Percentiles rank a stretch among this genome's conserved stretches.
These are phyloP conservation scores for Berberis thunbergii DNA, from an alignment of 164 flowering plant genomes.

Conservation along the genomic window DNA sequence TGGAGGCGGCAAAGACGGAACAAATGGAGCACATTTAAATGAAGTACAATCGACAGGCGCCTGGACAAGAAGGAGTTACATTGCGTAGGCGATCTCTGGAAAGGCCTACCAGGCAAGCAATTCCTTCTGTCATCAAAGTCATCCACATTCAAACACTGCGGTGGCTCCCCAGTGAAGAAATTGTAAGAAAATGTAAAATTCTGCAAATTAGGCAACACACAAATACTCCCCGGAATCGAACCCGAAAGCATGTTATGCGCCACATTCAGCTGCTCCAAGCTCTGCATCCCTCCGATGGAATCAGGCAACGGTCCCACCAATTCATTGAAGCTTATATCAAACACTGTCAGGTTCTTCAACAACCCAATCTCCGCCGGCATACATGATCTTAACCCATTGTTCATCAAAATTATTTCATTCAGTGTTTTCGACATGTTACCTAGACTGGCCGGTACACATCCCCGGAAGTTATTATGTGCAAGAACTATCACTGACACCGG, in stretches of 20 bases:
- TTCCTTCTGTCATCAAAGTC: conserved; percentile 59
- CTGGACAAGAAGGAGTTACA: conserved; percentile 53
- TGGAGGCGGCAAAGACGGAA: conserved; percentile 20
- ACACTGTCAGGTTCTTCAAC: conserved; percentile 62
- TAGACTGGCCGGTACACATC: conserved; percentile 73
- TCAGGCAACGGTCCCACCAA: conserved; percentile 75
- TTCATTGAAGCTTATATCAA: conserved; percentile 71
- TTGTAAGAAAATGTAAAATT: conserved; percentile 74
- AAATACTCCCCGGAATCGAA: conserved; percentile 55
- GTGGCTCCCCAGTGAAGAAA: conserved; percentile 82
- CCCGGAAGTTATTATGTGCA: conserved; percentile 72
- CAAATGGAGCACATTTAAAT: conserved; percentile 56
- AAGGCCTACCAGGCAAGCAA: conserved; percentile 62
- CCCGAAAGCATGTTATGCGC: conserved; percentile 79
- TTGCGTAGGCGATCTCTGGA: conserved; percentile 48
- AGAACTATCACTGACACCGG: conserved; percentile 87
- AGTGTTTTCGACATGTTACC: conserved; percentile 67
- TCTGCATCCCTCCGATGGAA: conserved; percentile 47
- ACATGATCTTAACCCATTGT: conserved; percentile 64
- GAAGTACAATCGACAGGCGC: conserved; percentile 53
- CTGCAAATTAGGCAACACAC: conserved; percentile 50
- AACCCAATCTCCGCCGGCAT: conserved; percentile 64
- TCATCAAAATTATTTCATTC: conserved; percentile 68
- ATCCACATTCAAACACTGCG: conserved; percentile 42
- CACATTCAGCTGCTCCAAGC: conserved; percentile 83